Conservation (phyloP, 2,329 filamentous ascomycete genomes). For the Neonectria punicea region DNA sequence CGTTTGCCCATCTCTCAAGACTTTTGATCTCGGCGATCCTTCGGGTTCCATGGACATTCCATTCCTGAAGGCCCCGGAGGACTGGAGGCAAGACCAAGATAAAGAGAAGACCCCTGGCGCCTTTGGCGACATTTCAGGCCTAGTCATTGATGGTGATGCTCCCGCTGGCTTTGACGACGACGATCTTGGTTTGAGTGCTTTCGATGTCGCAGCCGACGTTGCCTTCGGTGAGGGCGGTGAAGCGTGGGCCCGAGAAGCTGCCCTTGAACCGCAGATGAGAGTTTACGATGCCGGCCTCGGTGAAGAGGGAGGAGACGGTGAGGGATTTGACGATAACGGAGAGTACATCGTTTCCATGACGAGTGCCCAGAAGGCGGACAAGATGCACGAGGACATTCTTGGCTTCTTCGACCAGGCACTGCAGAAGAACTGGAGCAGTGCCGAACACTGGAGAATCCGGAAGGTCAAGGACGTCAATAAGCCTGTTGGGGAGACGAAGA, state of each 20-base stretch:
- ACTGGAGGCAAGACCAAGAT: conserved; percentile 80
- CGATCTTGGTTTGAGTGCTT: conserved; percentile 77
- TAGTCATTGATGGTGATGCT: conserved; percentile 89
- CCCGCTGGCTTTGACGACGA: conserved; percentile 78
- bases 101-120: conserved; percentile 66
- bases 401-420: conserved; percentile 97
- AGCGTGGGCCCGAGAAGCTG: conserved; percentile 92
- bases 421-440: conserved; percentile 96
- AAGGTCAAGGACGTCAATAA: conserved; percentile 86
- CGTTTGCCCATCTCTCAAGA: conserved; percentile 94
- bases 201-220: conserved; percentile 76
- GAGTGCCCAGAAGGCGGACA: conserved; percentile 71
- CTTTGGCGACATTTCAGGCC: conserved; percentile 76
- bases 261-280: conserved; percentile 85
- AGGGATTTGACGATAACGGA: conserved; percentile 64
- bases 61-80: conserved; percentile 88
- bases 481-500: conserved; percentile 67
- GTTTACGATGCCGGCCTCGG: conserved; percentile 75
- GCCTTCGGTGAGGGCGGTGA: conserved; percentile 97
- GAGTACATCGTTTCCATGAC: conserved; percentile 85
- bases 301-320: conserved; percentile 58
- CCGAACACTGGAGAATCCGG: conserved; percentile 98
- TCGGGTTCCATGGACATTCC: conserved; percentile 89
- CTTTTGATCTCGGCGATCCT: conserved; percentile 88
- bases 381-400: conserved; percentile 91